Evolutionary conservation across 2,329 filamentous ascomycete species (phyloP).

Genomic region (Aspergillus udagawae): DNA sequence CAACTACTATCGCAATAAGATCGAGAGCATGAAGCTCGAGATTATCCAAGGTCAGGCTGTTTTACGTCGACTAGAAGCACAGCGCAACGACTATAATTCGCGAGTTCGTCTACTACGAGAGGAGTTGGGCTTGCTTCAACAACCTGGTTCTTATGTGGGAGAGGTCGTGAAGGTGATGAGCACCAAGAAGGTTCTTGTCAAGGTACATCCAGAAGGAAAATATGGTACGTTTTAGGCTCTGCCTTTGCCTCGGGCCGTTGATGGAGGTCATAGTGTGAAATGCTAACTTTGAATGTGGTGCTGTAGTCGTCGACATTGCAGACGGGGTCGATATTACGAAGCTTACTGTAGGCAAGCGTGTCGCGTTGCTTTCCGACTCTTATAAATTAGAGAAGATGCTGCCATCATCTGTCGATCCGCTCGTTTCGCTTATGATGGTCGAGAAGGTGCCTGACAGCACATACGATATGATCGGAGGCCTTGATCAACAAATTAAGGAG

Average conservation of each 20-base stretch:
- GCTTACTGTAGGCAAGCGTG: conserved; percentile 94
- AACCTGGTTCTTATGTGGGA: conserved; percentile 95
- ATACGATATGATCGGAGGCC: conserved; percentile 99
- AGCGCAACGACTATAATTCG: conserved; percentile 99
- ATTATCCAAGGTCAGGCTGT: conserved; percentile 98
- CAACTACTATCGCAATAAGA: conserved; percentile 99
- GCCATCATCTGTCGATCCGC: conserved; percentile 93
- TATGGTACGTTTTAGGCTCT: conserved; percentile 64
- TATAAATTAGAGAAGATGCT: conserved; percentile 99
- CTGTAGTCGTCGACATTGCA: conserved; percentile 84
- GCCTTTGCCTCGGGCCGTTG: neutral
- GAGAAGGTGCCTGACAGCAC: conserved; percentile 99
- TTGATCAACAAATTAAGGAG: conserved; percentile 99
- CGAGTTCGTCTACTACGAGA: conserved; percentile 90
- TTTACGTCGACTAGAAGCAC: conserved; percentile 88
- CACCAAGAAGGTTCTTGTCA: conserved; percentile 98
- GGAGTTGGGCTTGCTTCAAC: conserved; percentile 91
- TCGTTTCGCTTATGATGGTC: conserved; percentile 99
- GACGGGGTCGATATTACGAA: conserved; percentile 93
- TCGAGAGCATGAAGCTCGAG: conserved; percentile 99
- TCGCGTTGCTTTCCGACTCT: conserved; percentile 91
- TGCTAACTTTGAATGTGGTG: conserved; percentile 7
- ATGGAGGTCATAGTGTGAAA: neutral
- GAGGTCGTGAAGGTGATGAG: conserved; percentile 99
- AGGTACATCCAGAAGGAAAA: conserved; percentile 99